phyloP scores from a whole-genome alignment of 495 filamentous ascomycete genomes.

The Penicillium ochrochloron region DNA sequence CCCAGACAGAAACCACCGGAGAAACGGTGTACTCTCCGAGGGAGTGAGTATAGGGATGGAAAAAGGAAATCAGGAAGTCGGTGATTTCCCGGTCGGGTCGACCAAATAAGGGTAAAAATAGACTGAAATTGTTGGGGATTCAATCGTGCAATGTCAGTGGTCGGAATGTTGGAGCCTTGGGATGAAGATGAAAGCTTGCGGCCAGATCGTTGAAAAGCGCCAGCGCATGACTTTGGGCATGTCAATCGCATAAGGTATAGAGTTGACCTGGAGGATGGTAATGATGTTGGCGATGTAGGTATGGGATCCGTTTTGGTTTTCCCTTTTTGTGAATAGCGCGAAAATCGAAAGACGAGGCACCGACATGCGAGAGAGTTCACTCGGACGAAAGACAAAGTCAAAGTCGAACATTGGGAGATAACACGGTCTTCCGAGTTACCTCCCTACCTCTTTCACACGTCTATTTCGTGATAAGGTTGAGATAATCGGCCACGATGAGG shows the following conservation, averaged over 20 bases:
- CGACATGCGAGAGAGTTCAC: background rate
- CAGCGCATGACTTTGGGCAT: background rate
- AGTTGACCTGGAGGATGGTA: background rate
- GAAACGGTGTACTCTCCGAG: background rate
- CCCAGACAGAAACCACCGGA: background rate
- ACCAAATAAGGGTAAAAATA: background rate
- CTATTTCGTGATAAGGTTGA: constrained; percentile 76
- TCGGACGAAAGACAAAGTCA: background rate
- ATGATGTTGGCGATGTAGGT: background rate
- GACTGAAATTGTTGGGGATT: background rate
- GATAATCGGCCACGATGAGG: constrained; percentile 88
- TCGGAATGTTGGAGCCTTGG: background rate
- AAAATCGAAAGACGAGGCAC: background rate
- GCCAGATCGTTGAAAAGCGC: background rate
- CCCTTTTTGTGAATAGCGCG: background rate
- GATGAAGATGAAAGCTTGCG: background rate
- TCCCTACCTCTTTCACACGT: background rate
- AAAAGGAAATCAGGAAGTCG: background rate
- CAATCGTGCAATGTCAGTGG: background rate
- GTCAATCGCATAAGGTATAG: background rate
- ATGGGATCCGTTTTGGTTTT: background rate
- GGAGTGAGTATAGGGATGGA: background rate
- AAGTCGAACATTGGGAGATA: background rate
- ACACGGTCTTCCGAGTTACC: too few species aligned
- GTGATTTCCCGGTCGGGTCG: background rate